Percentiles rank a stretch among this genome's conserved stretches.
phyloP scores from a whole-genome alignment of 2,329 filamentous ascomycete genomes.

The Lithohypha guttulata region DNA sequence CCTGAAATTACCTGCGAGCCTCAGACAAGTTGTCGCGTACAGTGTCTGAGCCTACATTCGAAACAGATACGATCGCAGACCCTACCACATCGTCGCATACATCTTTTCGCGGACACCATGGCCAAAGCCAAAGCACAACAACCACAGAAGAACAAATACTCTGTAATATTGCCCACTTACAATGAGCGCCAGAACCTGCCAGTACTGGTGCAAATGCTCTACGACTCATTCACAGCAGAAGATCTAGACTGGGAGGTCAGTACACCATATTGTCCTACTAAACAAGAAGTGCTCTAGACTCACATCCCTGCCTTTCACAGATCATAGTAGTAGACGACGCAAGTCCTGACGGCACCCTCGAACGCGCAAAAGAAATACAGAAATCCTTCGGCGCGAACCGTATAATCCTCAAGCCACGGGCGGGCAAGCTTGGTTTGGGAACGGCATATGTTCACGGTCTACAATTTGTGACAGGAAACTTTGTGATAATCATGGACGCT shows the following conservation, averaged over 20 bases:
- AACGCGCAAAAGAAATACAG: slow-evolving; percentile 80
- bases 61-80: too few species aligned
- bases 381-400: slow-evolving; percentile 66
- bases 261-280: too few species aligned
- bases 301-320: too few species aligned
- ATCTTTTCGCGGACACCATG: background rate
- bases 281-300: too few species aligned
- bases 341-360: slow-evolving; percentile 89
- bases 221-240: slow-evolving; percentile 79
- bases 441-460: slow-evolving; percentile 94
- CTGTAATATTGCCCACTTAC: slow-evolving; percentile 94
- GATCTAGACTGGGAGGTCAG: slow-evolving; percentile 92
- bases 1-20: too few species aligned
- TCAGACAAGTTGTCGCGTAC: too few species aligned
- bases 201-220: slow-evolving; percentile 87
- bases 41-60: too few species aligned
- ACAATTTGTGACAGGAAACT: slow-evolving; percentile 83
- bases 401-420: slow-evolving; percentile 74
- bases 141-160: slow-evolving; percentile 68
- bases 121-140: slow-evolving; percentile 5
- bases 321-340: slow-evolving; percentile 98
- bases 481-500: slow-evolving; percentile 99
- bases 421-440: slow-evolving; percentile 92
- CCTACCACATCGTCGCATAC: too few species aligned
- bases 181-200: slow-evolving; percentile 96